Evolutionary conservation across 2,329 filamentous ascomycete genomes (phyloP), one percentile per base, ranked within the genome.

Genomic region (Stagonosporopsis tanaceti): DNA sequence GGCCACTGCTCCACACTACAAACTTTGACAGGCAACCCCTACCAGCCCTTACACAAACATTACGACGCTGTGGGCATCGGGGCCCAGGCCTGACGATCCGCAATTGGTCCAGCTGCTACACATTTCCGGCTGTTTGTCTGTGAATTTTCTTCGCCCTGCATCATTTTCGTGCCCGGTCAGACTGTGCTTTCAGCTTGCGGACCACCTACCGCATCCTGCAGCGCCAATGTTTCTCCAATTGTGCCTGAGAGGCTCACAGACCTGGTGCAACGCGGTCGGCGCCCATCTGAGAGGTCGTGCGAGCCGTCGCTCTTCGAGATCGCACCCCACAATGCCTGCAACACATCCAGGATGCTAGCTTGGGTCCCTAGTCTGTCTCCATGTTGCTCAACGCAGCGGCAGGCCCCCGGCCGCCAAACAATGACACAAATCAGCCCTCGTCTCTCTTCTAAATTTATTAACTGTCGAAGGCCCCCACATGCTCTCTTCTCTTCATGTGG

Each of bases 371-470:
- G 63, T 62, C 59, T 61, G 63, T 68, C 66, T 69, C 68, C 70
- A 69, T 62, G 60, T 64, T 59, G 68, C 70, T 60, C 63, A 67
- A 71, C 69, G 72, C 68, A 65, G 50, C 64, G 69, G 64, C 71
- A 72, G 65, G 22, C 55, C 47, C 61, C 57, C 55, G 55, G 63
- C 62, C 70, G 69, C 70, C 69, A 69, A 68, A 74, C 68, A 74
- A 69, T 69, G 64, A 53, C 63, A 63, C 65, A 67, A 59, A 55
- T 66, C 70, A 70, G 69, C 66, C 64, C 59, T 66, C 62, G 60
- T 57, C 61, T 62, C 46, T 67, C 64, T 65, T 64, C 64, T 68
- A 68, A 72, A 71, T 71, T 71, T 71, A 73, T 63, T 68, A 67
- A 66, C 57, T 61, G 60, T 71, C 61, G 58, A 66, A 64, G 53